Evolutionary conservation across 306 rosid species (phyloP), one percentile per base, ranked within the genome.

Genomic region (Gynostemma pentaphyllum): DNA sequence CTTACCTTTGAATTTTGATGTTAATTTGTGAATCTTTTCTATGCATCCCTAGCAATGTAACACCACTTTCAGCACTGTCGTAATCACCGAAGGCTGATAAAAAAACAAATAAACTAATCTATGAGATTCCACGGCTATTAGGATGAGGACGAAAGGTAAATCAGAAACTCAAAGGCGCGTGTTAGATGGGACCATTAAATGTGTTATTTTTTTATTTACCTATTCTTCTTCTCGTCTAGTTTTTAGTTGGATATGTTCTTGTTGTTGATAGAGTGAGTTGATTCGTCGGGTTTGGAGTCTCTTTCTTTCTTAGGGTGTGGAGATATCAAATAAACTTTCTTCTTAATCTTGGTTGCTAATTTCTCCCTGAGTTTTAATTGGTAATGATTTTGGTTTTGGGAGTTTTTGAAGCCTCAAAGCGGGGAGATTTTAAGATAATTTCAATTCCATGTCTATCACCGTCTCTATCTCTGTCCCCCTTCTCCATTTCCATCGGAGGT

Each of bases 31-130:
- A 63, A 90, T 80, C 80, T 72, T 85, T 37, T 61, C 45, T 3
- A 72, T 50, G 69, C 95, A 90, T 0, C 97, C 97, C 24, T 83
- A 83, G 46, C 95, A 87, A 66, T 83, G 94, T 14, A 75, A 46
- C 10, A 46, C 24, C 60, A 90, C 80, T 83, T 87, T 90, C 70
- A 87, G 48, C 5, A 83, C 79, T 62, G 73, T 73, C 70, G 90
- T 81, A 22, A 81, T 83, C 78, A 81, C 81, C 54, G 83, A 80
- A 71, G 78, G 52, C 94, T 90, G 45, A 57, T 7, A 22, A 47
- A 18, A 10, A 8, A 2, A 39, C 19, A 34, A 7, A 9, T 10
- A 45, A 0, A 30, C 53, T 34, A 51, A 59, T 37, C 32, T 27
- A 10, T 27, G 16, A 15, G 61, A 53, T 53, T 53, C 61, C 61